Evolutionary conservation across 176 grass and related monocot species (phyloP).

Genomic region (Dactylis glomerata): DNA sequence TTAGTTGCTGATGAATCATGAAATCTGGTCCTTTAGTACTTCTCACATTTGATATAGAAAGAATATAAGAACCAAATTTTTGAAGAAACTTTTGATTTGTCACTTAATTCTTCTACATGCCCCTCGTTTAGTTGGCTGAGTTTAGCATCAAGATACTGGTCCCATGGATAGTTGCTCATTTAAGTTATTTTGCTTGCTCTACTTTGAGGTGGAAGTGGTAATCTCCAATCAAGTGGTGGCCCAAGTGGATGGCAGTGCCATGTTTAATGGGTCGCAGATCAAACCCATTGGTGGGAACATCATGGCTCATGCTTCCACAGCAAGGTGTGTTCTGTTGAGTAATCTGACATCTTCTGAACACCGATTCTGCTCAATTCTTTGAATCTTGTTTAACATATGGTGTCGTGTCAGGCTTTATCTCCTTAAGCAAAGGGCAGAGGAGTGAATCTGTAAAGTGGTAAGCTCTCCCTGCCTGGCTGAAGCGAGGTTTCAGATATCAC

Average conservation of each 20-base stretch:
- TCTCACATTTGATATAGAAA: background rate
- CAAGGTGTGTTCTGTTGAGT: conserved; percentile 32
- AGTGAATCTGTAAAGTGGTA: conserved; percentile 61
- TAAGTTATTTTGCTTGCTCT: background rate
- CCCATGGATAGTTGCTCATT: background rate
- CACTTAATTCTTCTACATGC: background rate
- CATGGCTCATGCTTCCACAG: conserved; percentile 69
- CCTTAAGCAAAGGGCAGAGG: conserved; percentile 63
- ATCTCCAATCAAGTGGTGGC: conserved; percentile 85
- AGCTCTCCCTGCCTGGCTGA: conserved; percentile 63
- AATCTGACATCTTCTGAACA: background rate
- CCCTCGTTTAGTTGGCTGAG: background rate
- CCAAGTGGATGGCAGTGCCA: conserved; percentile 65
- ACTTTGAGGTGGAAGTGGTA: conserved; percentile 72
- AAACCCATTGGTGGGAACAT: conserved; percentile 81
- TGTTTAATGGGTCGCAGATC: conserved; percentile 65
- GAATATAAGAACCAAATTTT: background rate
- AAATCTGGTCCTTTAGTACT: background rate
- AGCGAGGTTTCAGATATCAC: conserved; percentile 61
- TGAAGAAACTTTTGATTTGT: background rate
- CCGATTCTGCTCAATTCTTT: background rate
- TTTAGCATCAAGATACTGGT: background rate
- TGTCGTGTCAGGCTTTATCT: conserved; percentile 46
- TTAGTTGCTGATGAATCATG: background rate
- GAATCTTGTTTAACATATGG: background rate